A percentile compares a stretch with the other conserved stretches of the same genome.
phyloP scores from a whole-genome alignment of 768 basidiomycete genomes.

The Boletus vinaceobasis region DNA sequence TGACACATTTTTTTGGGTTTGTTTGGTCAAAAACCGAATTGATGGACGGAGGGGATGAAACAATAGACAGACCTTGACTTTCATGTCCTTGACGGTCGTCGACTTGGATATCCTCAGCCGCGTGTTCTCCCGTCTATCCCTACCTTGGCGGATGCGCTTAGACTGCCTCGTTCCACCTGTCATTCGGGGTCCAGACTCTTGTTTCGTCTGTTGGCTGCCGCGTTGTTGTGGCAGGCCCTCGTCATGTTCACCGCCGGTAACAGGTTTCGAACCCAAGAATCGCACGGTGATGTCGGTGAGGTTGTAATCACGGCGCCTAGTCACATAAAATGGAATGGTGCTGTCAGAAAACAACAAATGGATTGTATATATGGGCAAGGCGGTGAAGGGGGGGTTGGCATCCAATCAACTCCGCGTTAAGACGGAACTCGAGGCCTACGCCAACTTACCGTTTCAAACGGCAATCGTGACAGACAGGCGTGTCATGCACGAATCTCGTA shows the following conservation, averaged over 20 bases:
- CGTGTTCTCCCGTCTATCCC: conserved; percentile 47
- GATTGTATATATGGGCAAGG: not conserved
- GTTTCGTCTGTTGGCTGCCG: conserved; percentile 28
- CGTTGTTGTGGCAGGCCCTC: conserved; percentile 21
- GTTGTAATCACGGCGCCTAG: conserved; percentile 45
- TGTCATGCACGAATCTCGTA: conserved; percentile 43
- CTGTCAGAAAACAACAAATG: conserved; percentile 12
- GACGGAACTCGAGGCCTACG: conserved; percentile 7
- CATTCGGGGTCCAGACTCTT: conserved; percentile 36
- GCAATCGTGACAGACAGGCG: conserved; percentile 59
- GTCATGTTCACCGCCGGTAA: conserved; percentile 28
- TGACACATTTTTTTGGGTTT: not conserved
- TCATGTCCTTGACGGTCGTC: conserved; percentile 76
- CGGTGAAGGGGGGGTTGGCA: not conserved
- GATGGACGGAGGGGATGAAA: not conserved
- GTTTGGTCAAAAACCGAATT: not conserved
- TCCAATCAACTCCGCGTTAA: conserved; percentile 6
- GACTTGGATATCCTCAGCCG: conserved; percentile 56
- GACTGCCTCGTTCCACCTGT: conserved; percentile 57
- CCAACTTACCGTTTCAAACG: conserved; percentile 50
- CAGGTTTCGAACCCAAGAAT: conserved; percentile 34
- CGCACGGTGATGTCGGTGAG: conserved; percentile 62
- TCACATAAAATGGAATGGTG: conserved; percentile 15
- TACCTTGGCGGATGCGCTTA: conserved; percentile 60
- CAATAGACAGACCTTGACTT: conserved; percentile 52